These are phyloP conservation scores for Cicer pinnatifidum DNA, from an alignment of 306 rosid genomes.

Conservation along the genomic window DNA sequence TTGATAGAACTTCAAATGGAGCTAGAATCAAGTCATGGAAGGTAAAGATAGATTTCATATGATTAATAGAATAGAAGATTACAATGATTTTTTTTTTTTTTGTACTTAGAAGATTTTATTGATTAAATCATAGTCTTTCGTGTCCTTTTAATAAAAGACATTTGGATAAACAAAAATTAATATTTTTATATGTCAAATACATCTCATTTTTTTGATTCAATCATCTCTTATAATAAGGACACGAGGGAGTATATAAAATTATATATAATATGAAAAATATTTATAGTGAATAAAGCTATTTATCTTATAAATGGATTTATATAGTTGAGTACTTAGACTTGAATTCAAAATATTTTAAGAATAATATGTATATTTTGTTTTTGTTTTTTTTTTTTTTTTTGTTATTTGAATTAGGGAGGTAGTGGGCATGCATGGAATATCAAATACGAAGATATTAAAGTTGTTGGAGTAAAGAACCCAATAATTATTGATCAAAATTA, in stretches of 20 bases:
- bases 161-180: not conserved
- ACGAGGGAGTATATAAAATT: no score
- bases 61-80: not conserved
- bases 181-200: not conserved
- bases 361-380: not conserved
- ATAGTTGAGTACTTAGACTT: not conserved
- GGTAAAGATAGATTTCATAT: constrained; percentile 36
- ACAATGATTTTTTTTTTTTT: no score
- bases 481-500: constrained; percentile 53
- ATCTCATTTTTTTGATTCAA: no score
- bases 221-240: no score
- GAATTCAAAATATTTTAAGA: not conserved
- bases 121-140: no score
- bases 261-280: no score
- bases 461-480: constrained; percentile 41
- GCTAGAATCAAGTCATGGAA: constrained; percentile 66
- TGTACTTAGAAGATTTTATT: no score
- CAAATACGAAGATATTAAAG: constrained; percentile 48
- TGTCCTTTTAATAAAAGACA: no score
- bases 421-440: constrained; percentile 57
- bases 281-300: not conserved
- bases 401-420: constrained; percentile 49
- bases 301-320: not conserved
- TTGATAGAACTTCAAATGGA: constrained; percentile 43
- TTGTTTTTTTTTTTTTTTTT: no score